phyloP scores from a whole-genome alignment of 106 monocot species.

The Dioscorea zingiberensis region DNA sequence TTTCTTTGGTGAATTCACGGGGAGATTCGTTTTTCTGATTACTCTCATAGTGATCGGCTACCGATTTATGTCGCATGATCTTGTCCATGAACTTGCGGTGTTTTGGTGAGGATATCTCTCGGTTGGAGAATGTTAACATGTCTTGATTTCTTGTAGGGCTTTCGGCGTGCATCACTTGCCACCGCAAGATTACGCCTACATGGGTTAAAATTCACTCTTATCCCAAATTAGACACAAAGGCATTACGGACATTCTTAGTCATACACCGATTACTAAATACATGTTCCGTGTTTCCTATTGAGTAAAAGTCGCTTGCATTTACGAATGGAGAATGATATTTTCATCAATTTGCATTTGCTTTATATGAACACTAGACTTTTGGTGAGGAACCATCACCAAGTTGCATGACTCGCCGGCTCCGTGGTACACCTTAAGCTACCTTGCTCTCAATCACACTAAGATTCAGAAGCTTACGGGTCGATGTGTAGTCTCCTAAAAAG shows the following conservation, averaged over 20 bases:
- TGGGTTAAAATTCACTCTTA: background rate
- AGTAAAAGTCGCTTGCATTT: background rate
- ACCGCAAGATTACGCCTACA: background rate
- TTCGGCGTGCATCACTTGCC: background rate
- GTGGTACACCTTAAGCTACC: conserved; percentile 17
- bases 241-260: conserved; percentile 1
- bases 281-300: background rate
- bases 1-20: conserved; percentile 1
- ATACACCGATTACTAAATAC: background rate
- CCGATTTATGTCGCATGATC: conserved; percentile 12
- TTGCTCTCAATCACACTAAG: conserved; percentile 17
- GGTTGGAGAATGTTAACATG: background rate
- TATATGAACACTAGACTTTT: conserved; percentile 13
- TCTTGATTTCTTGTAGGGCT: background rate
- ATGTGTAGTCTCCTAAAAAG: conserved; percentile 2
- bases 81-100: conserved; percentile 26
- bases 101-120: conserved; percentile 14
- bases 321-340: conserved; percentile 2
- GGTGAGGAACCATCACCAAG: conserved; percentile 6
- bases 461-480: conserved; percentile 7
- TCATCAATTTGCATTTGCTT: conserved; percentile 5
- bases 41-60: background rate
- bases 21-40: conserved; percentile 24
- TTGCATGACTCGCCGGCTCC: conserved; percentile 11
- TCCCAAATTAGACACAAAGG: background rate